Evolutionary conservation across 306 rosid genomes (phyloP).

Genomic region (Sechiopsis laciniata): DNA sequence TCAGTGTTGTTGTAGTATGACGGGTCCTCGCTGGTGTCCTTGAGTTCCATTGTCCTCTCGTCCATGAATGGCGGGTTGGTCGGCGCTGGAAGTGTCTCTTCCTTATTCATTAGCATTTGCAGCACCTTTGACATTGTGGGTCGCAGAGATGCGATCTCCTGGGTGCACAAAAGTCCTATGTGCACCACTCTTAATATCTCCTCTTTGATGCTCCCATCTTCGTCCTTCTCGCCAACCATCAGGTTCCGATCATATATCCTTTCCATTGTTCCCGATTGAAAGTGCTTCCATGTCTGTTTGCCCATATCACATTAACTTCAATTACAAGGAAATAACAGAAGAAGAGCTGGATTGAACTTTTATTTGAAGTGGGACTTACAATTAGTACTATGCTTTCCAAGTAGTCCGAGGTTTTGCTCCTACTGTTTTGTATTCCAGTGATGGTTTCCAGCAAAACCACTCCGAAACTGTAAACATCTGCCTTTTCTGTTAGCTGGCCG

Average conservation of each 20-base stretch:
- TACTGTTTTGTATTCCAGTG: slow-evolving; percentile 64
- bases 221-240: slow-evolving; percentile 33
- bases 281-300: slow-evolving; percentile 78
- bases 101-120: slow-evolving; percentile 62
- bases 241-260: slow-evolving; percentile 65
- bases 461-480: slow-evolving; percentile 79
- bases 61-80: slow-evolving; percentile 82
- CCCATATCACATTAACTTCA: neutral
- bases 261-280: slow-evolving; percentile 51
- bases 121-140: slow-evolving; percentile 76
- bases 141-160: slow-evolving; percentile 59
- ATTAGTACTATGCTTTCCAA: slow-evolving; percentile 57
- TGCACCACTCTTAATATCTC: slow-evolving; percentile 63
- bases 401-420: slow-evolving; percentile 64
- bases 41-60: slow-evolving; percentile 76
- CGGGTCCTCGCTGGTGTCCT: slow-evolving; percentile 44
- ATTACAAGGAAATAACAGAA: neutral
- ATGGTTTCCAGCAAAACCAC: slow-evolving; percentile 69
- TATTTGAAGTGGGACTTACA: slow-evolving; percentile 36
- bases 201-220: slow-evolving; percentile 28
- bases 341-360: neutral
- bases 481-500: slow-evolving; percentile 88
- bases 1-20: slow-evolving; percentile 33
- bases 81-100: slow-evolving; percentile 60
- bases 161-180: slow-evolving; percentile 81